These are phyloP conservation scores for Aspergillus luchuensis DNA, from an alignment of 2,329 filamentous ascomycete species.

Conservation along the genomic window DNA sequence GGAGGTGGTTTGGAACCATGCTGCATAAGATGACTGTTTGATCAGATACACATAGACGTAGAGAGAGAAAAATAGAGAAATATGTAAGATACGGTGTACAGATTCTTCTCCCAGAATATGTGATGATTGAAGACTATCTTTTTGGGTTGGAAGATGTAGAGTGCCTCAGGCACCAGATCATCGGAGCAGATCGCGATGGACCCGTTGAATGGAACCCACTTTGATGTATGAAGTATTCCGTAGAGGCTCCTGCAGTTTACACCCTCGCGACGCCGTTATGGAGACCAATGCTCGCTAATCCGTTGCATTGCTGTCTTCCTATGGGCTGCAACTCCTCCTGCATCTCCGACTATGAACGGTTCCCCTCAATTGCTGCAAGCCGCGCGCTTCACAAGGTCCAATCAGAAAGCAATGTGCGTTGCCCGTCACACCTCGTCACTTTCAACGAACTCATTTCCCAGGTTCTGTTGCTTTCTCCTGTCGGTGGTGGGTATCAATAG, in stretches of 20 bases:
- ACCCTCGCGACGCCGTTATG: too few species aligned
- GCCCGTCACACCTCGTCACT: constrained; percentile 4
- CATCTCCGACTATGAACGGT: background rate
- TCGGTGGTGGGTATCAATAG: background rate
- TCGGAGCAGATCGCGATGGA: background rate
- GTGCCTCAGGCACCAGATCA: background rate
- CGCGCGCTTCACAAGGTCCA: constrained; percentile 6
- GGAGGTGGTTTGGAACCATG: constrained; percentile 27
- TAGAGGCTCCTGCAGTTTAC: background rate
- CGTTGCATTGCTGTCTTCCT: too few species aligned
- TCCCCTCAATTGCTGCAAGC: constrained; percentile 1
- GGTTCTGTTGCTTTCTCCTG: background rate
- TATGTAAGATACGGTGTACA: background rate
- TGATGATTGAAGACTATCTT: background rate
- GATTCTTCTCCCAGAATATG: too few species aligned
- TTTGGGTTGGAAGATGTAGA: background rate
- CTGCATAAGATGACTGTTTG: background rate
- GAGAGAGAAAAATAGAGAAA: background rate
- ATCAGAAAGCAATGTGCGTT: background rate
- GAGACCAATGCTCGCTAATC: too few species aligned
- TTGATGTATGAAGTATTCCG: background rate
- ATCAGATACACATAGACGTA: background rate
- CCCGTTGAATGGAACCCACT: background rate
- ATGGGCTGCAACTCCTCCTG: background rate
- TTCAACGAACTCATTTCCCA: background rate